Evolutionary conservation across 176 grass and related monocot genomes (phyloP).

Genomic region (Puya raimondii): DNA sequence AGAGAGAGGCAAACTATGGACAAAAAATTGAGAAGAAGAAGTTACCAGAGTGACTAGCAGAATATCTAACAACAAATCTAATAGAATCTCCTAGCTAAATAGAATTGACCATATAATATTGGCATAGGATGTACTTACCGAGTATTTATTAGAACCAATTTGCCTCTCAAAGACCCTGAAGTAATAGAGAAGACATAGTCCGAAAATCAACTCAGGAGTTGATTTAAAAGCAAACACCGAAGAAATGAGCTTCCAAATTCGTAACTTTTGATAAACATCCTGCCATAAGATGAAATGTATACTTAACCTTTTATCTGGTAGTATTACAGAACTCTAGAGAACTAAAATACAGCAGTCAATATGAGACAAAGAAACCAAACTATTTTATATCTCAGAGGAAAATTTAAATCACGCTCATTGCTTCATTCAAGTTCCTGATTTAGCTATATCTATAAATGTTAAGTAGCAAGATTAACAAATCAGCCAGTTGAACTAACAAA

Average conservation of each 20-base stretch:
- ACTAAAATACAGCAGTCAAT: background rate
- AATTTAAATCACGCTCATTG: too few species aligned
- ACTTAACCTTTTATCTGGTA: background rate
- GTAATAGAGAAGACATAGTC: conserved; percentile 70
- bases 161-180: conserved; percentile 90
- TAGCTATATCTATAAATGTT: too few species aligned
- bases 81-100: background rate
- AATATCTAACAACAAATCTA: background rate
- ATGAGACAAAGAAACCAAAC: conserved; percentile 1
- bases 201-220: conserved; percentile 76
- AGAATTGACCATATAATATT: background rate
- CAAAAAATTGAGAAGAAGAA: background rate
- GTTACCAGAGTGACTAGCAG: background rate
- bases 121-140: conserved; percentile 43
- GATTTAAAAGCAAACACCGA: conserved; percentile 73
- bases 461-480: too few species aligned
- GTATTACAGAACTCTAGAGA: background rate
- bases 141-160: conserved; percentile 91
- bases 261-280: conserved; percentile 59
- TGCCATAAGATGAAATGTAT: conserved; percentile 21
- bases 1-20: background rate
- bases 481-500: too few species aligned
- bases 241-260: conserved; percentile 50
- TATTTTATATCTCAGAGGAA: background rate
- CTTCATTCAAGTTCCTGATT: too few species aligned